Evolutionary conservation across 805 yeast species (phyloP).

Genomic region (Hanseniaspora taiwanica): DNA sequence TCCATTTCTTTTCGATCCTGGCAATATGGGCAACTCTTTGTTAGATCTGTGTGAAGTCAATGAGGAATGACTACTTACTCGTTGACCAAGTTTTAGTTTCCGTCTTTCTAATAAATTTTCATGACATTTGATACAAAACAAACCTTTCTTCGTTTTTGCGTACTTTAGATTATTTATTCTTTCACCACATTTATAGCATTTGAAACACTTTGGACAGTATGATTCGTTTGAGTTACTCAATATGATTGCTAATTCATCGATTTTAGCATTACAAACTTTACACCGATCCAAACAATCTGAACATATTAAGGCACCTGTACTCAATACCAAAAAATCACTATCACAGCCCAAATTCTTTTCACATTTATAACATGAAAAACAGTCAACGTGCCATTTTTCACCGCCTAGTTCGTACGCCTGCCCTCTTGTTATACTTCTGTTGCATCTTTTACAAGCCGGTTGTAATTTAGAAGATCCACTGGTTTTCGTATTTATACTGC

Average conservation of each 20-base stretch:
- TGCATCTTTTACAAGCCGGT: conserved; percentile 29
- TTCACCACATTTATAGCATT: conserved; percentile 75
- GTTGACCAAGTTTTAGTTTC: conserved; percentile 37
- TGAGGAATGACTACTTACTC: too few relatives aligned
- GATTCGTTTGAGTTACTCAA: conserved; percentile 84
- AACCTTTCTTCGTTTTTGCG: conserved; percentile 85
- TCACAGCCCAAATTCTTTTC: conserved; percentile 66
- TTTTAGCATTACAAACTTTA: conserved; percentile 69
- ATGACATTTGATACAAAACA: conserved; percentile 89
- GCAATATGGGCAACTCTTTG: not conserved
- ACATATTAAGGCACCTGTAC: conserved; percentile 85
- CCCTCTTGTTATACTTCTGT: conserved; percentile 60
- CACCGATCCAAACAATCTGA: conserved; percentile 88
- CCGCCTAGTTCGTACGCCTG: conserved; percentile 93
- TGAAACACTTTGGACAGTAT: conserved; percentile 80
- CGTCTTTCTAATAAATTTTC: conserved; percentile 67
- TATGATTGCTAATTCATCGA: conserved; percentile 78
- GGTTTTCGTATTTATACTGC: not conserved
- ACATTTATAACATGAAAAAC: conserved; percentile 86
- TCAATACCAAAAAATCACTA: conserved; percentile 80
- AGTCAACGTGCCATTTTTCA: conserved; percentile 90
- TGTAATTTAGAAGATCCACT: not conserved
- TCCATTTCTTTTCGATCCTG: not conserved
- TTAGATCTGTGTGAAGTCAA: not conserved
- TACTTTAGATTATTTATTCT: conserved; percentile 80